These are phyloP conservation scores for Persicaria maculosa DNA, from an alignment of 148 eudicot species.

Conservation along the genomic window DNA sequence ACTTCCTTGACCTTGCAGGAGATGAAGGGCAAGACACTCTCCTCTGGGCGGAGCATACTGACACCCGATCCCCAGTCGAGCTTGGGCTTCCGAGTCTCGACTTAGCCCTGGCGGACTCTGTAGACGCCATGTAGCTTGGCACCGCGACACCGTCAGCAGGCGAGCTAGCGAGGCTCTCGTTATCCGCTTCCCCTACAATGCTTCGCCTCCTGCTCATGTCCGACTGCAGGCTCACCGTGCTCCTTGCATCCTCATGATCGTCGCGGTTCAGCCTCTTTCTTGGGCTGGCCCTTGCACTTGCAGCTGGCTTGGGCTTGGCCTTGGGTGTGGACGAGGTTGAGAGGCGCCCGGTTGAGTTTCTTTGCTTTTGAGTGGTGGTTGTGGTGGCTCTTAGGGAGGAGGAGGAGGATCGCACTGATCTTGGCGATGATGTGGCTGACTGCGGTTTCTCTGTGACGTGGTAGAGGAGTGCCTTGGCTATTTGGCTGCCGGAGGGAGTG, in stretches of 20 bases:
- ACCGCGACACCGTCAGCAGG: neutral
- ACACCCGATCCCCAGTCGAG: conserved; percentile 5
- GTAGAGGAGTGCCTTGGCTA: conserved; percentile 11
- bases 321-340: conserved; percentile 9
- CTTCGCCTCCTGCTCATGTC: neutral
- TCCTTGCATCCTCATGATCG: neutral
- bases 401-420: neutral
- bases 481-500: conserved; percentile 2
- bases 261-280: neutral
- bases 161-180: conserved; percentile 8
- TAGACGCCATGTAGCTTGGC: conserved; percentile 10
- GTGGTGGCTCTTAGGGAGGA: neutral
- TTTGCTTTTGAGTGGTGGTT: neutral
- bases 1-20: conserved; percentile 7
- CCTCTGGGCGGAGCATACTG: neutral
- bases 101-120: conserved; percentile 12
- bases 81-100: conserved; percentile 1
- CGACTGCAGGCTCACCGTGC: conserved; percentile 3
- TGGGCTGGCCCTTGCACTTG: neutral
- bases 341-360: neutral
- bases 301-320: neutral
- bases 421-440: conserved; percentile 8
- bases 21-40: conserved; percentile 9
- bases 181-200: neutral
- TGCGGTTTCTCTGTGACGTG: conserved; percentile 5